phyloP scores from a whole-genome alignment of 371 early-diverging fungal species.

The Mortierella sp. region DNA sequence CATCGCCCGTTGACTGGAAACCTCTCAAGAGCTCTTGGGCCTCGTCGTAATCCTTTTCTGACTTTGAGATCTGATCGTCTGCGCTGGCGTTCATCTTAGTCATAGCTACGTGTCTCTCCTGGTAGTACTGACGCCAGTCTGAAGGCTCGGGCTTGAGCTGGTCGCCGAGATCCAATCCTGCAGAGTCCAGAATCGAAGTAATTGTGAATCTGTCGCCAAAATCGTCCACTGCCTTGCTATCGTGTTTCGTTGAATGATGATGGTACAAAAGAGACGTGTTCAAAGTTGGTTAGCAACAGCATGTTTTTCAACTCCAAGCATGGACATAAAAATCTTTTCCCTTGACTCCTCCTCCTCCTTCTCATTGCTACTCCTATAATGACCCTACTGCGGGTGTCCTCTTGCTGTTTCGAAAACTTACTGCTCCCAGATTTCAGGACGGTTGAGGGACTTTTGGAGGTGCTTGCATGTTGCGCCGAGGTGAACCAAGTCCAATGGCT shows the following conservation, averaged over 20 bases:
- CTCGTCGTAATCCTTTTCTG: slow-evolving; percentile 63
- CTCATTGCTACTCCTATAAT: neutral
- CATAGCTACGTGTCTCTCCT: slow-evolving; percentile 47
- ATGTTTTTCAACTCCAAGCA: neutral
- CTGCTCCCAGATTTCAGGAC: slow-evolving; percentile 54
- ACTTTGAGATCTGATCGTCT: slow-evolving; percentile 56
- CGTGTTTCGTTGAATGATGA: neutral
- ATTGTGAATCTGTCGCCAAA: slow-evolving; percentile 70
- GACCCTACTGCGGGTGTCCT: neutral
- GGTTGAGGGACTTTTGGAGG: slow-evolving; percentile 29
- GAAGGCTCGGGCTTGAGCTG: slow-evolving; percentile 62
- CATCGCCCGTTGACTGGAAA: slow-evolving; percentile 62
- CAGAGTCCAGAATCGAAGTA: slow-evolving; percentile 60
- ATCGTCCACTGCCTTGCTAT: slow-evolving; percentile 65
- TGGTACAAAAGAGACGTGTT: neutral
- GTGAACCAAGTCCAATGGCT: slow-evolving; percentile 48
- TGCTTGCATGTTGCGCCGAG: slow-evolving; percentile 51
- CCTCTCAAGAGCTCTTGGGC: slow-evolving; percentile 62
- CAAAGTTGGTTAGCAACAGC: neutral
- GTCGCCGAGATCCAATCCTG: slow-evolving; percentile 64
- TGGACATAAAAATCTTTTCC: neutral
- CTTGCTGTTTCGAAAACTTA: slow-evolving; percentile 16
- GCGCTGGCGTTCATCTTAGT: slow-evolving; percentile 55
- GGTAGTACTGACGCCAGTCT: slow-evolving; percentile 65
- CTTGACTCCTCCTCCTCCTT: too few species aligned